Base-by-base conservation (phyloP, 179 eudicot genomes). In the Drosera spatulata region DNA sequence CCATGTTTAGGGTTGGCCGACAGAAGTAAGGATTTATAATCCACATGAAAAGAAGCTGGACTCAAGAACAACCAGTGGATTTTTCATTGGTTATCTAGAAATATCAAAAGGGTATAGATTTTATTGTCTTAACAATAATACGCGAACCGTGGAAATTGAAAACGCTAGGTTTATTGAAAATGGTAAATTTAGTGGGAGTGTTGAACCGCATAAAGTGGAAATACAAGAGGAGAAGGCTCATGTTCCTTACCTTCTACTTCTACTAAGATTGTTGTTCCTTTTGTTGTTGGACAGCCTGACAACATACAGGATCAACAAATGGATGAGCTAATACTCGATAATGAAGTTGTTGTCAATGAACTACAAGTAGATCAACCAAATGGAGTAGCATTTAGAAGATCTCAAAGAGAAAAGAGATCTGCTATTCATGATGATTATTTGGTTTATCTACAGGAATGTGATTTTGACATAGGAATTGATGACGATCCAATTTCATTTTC, bases 1-100 rank as follows among this genome's bases (percentile, higher is more conserved):
- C 0, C 61, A 15, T 41, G 49, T 43, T 41, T 42, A 50, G 61
- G 37, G 61, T 58, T 58, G 61, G 12, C 61, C 38, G 2, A 10
- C 38, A n/a, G 9, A 42, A 42, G 50, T 14, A 42, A n/a, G 61
- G 10, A 14, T 13, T 12, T 58, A 58, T 43, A 58, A 12, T 41
- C 61, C 61, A 10, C 49, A 58, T 14, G 61, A 5, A 42, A 42
- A 58, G 61, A 58, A 58, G 10, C 3, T 58, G 10, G 61, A 58
- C 40, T 45, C 61, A 4, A 42, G 49, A 45, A 58, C 39, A 5
- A 4, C 41, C 33, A 42, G 9, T 44, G 51, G 12, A 0, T 59
- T 5, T 13, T 59, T 45, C n/a, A 59, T 59, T 44, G 41, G 53
- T n/a, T 44, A 59, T 59, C 39, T 6, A 2, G 52, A 59, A 33